Percentiles rank a stretch among this genome's conserved stretches.
Evolutionary conservation across 441 rosid genomes (phyloP).

Genomic region (Eutrema salsugineum): DNA sequence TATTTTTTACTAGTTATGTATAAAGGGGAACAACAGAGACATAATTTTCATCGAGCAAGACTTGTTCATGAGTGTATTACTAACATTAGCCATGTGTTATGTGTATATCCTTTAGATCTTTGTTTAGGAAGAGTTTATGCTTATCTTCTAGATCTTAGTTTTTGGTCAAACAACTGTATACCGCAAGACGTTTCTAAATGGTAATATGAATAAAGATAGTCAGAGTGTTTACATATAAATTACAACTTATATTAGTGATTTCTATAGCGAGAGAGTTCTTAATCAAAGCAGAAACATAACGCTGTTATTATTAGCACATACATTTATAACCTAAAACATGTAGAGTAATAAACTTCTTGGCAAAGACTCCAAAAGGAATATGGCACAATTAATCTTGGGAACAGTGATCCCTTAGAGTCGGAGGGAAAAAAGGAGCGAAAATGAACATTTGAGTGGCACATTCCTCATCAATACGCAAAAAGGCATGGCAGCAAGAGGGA

Average conservation of each 20-base stretch:
- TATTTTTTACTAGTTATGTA: too few relatives aligned
- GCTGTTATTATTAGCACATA: not conserved
- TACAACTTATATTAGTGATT: too few relatives aligned
- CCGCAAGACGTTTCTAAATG: too few relatives aligned
- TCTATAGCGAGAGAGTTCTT: not conserved
- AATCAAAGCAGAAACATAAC: not conserved
- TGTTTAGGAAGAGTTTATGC: too few relatives aligned
- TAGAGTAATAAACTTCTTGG: not conserved
- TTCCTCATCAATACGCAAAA: not conserved
- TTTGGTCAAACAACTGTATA: too few relatives aligned
- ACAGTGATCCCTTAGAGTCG: constrained; percentile 12
- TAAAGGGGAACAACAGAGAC: too few relatives aligned
- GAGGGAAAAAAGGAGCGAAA: constrained; percentile 9
- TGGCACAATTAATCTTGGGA: not conserved
- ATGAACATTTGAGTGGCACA: constrained; percentile 17
- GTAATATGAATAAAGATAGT: not conserved
- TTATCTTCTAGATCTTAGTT: too few relatives aligned
- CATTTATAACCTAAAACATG: not conserved
- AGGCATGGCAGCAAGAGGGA: constrained; percentile 19
- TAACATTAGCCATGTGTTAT: too few relatives aligned
- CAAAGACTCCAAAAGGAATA: not conserved
- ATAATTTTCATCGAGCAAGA: too few relatives aligned
- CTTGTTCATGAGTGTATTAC: too few relatives aligned
- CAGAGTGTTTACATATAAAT: not conserved
- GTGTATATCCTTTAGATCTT: too few relatives aligned